Percentiles rank a stretch among this genome's conserved stretches.
Evolutionary conservation across 768 basidiomycete genomes (phyloP).

Genomic region (Leccinum broughii): DNA sequence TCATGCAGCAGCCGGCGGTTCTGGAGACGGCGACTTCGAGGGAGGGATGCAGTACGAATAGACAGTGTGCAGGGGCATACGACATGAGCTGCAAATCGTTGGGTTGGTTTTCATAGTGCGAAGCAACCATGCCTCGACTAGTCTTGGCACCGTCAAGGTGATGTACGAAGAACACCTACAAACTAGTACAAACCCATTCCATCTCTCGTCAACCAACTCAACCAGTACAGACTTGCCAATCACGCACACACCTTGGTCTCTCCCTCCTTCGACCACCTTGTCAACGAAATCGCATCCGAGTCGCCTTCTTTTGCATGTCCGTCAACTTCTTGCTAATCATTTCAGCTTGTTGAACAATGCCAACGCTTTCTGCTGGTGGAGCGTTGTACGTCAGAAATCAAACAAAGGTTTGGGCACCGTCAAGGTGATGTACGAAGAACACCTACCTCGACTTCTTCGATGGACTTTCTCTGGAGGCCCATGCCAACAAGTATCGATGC

Average conservation of each 20-base stretch:
- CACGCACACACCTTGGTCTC: slow-evolving; percentile 13
- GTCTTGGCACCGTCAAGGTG: not conserved
- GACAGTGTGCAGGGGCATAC: slow-evolving; percentile 95
- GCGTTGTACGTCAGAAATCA: slow-evolving; percentile 5
- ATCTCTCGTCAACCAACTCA: no score
- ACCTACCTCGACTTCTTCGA: slow-evolving; percentile 86
- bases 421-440: not conserved
- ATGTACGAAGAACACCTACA: slow-evolving; percentile 38
- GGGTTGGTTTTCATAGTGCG: slow-evolving; percentile 98
- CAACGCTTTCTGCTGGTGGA: slow-evolving; percentile 61
- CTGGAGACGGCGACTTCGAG: slow-evolving; percentile 48
- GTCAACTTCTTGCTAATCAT: slow-evolving; percentile 76
- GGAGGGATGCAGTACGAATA: slow-evolving; percentile 94
- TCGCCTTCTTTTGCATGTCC: slow-evolving; percentile 76
- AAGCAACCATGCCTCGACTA: slow-evolving; percentile 56
- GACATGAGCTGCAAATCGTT: slow-evolving; percentile 96
- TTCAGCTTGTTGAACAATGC: slow-evolving; percentile 87
- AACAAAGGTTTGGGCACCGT: not conserved
- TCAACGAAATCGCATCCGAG: slow-evolving; percentile 64
- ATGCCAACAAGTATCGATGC: slow-evolving; percentile 87
- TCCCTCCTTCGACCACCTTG: slow-evolving; percentile 88
- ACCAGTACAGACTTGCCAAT: no score
- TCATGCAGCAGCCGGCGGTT: no score
- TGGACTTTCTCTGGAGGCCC: slow-evolving; percentile 83
- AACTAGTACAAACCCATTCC: no score